Evolutionary conservation across 2,329 filamentous ascomycete genomes (phyloP), one percentile per base, ranked within the genome.

Genomic region (Shiraia sp.): DNA sequence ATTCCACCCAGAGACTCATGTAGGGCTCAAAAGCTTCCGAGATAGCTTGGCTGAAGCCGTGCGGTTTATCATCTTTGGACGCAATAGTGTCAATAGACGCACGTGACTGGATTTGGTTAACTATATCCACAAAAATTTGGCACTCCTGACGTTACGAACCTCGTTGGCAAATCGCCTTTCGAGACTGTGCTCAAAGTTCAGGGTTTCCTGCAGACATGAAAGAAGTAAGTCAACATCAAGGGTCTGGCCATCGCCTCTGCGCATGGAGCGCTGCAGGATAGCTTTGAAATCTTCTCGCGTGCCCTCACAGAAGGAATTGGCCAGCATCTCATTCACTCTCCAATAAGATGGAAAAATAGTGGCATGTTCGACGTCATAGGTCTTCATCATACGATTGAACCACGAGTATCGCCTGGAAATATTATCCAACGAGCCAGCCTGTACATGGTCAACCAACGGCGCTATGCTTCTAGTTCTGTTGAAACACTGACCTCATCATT

Each of bases 11-110:
- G 3, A 99, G 75, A 65, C 90, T 96, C 52, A 99, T 79, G 68
- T 97, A 99, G 1, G 93, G 93, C 71, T 97, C 93, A 62, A 99
- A 99, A 1, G 93, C 93, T 49, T 95, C 90, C 0, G 93, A 97
- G 47, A 99, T 96, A 3, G 89, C 86, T 41, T 95, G 90, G 40
- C 88, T 87, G 67, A 96, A 96, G 40, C 82, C 85, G 14, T 88
- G 84, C 0, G 83, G 75, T 54, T 85, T 85, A 37, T 90, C 88
- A 46, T 91, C 88, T 7, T 81, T 76, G 1, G 89, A 95, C 47
- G 83, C 86, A 22, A 95, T 80, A 0, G 92, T 97, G 66, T 99
- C 93, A 42, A 95, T 90, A 29, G 92, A 97, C 12, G 85, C 84
- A 42, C 85, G 79, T 10, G 89, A 82, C 26, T 87, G 61, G 27